Evolutionary conservation across 768 basidiomycete genomes (phyloP).

Genomic region (Mycena alexandri): DNA sequence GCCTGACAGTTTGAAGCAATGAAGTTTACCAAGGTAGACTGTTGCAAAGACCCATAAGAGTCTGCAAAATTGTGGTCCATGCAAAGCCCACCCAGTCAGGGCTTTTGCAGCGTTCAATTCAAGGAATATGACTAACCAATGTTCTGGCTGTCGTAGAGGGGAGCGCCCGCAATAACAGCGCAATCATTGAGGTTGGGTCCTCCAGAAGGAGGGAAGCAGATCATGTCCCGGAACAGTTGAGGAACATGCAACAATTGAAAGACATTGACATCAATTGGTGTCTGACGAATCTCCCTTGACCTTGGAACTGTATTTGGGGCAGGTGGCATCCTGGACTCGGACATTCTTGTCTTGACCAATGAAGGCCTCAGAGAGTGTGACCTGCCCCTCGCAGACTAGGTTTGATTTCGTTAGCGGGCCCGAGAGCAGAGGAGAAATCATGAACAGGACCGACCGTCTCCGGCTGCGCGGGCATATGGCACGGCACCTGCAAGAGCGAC

Average conservation of each 20-base stretch:
- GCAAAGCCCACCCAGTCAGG: slow-evolving; percentile 54
- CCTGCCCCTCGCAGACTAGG: slow-evolving; percentile 40
- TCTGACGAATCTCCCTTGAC: too few relatives aligned
- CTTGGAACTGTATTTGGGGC: slow-evolving; percentile 41
- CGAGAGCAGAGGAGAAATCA: too few relatives aligned
- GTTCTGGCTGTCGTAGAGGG: too few relatives aligned
- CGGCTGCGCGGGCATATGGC: not conserved
- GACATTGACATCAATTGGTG: too few relatives aligned
- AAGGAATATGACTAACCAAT: slow-evolving; percentile 58
- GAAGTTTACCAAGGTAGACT: slow-evolving; percentile 55
- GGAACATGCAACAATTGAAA: too few relatives aligned
- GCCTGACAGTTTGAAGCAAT: too few relatives aligned
- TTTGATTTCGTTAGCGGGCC: too few relatives aligned
- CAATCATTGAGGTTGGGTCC: slow-evolving; percentile 64
- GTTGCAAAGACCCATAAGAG: not conserved
- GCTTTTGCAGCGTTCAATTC: slow-evolving; percentile 57
- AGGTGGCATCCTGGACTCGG: slow-evolving; percentile 52
- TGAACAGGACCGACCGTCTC: too few relatives aligned
- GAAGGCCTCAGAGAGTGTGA: slow-evolving; percentile 45
- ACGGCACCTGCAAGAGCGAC: not conserved
- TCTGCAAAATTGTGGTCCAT: too few relatives aligned
- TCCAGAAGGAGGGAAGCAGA: slow-evolving; percentile 61
- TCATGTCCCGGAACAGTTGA: too few relatives aligned
- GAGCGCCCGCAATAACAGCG: slow-evolving; percentile 62
- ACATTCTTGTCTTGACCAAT: slow-evolving; percentile 61